Percentiles rank a stretch among this genome's conserved stretches.
Conservation (phyloP, 805 yeast species). For the Candida silvatica region DNA sequence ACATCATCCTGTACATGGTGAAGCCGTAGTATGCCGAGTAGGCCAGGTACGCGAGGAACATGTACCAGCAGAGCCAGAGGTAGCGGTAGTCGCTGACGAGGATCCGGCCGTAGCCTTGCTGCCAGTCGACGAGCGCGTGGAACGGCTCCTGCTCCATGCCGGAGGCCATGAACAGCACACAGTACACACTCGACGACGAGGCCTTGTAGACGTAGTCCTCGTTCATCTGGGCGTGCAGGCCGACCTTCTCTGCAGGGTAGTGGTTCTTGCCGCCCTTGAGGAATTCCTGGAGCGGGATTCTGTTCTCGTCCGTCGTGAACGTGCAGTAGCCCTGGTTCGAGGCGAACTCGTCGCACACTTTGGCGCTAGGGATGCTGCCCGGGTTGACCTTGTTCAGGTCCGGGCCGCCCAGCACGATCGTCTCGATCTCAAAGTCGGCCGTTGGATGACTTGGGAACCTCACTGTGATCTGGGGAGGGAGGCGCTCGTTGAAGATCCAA, state of each 20-base stretch:
- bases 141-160: constrained; percentile 8
- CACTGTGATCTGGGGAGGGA: constrained; percentile 14
- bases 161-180: constrained; percentile 16
- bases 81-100: constrained; percentile 21
- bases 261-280: constrained; percentile 10
- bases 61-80: constrained; percentile 15
- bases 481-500: constrained; percentile 11
- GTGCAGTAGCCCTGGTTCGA: constrained; percentile 14
- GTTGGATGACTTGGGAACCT: constrained; percentile 7
- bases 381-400: constrained; percentile 18
- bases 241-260: constrained; percentile 12
- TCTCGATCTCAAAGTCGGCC: constrained; percentile 9
- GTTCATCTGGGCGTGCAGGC: constrained; percentile 3
- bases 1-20: constrained; percentile 9
- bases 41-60: constrained; percentile 14
- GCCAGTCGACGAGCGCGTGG: constrained; percentile 20
- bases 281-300: constrained; percentile 11
- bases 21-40: constrained; percentile 9
- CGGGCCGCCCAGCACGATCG: constrained; percentile 15
- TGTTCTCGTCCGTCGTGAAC: constrained; percentile 10
- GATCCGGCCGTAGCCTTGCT: constrained; percentile 23
- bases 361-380: constrained; percentile 15
- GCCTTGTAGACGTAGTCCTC: constrained; percentile 8
- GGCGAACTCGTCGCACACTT: constrained; percentile 25
- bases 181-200: constrained; percentile 17